Conservation (phyloP, 371 early-diverging fungal genomes). For the Lichtheimia ramosa region DNA sequence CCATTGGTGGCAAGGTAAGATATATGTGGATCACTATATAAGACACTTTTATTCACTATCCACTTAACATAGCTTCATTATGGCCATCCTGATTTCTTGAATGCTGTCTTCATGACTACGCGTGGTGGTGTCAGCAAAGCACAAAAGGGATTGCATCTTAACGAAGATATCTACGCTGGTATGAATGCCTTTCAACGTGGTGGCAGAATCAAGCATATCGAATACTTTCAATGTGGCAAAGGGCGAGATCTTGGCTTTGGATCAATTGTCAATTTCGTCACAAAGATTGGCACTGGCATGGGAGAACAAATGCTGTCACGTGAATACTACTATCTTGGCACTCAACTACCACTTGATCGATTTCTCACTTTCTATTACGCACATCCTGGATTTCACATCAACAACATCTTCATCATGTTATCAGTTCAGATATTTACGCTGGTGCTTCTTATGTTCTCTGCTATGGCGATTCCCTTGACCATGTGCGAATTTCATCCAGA, state of each 20-base stretch:
- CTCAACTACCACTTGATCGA: constrained; percentile 80
- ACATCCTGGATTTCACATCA: constrained; percentile 90
- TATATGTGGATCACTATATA: background rate
- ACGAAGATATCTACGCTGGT: constrained; percentile 94
- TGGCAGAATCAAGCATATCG: constrained; percentile 86
- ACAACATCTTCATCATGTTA: constrained; percentile 87
- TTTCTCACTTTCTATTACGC: constrained; percentile 89
- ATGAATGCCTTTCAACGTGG: constrained; percentile 88
- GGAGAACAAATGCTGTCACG: constrained; percentile 91
- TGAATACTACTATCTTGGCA: constrained; percentile 88
- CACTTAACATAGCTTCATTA: constrained; percentile 62
- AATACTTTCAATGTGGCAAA: constrained; percentile 92
- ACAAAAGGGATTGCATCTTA: constrained; percentile 88
- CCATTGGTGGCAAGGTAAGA: constrained; percentile 71
- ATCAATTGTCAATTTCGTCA: constrained; percentile 84
- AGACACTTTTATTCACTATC: background rate
- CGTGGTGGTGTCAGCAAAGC: constrained; percentile 89
- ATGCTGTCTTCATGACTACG: constrained; percentile 87
- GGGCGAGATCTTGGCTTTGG: constrained; percentile 91
- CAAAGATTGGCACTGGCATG: constrained; percentile 93
- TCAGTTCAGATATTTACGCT: constrained; percentile 86
- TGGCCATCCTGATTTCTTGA: constrained; percentile 92
- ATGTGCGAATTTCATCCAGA: constrained; percentile 41
- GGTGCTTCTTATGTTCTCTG: constrained; percentile 71
- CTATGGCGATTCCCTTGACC: constrained; percentile 63